These are phyloP conservation scores for Phlegmacium glaucopus DNA, from an alignment of 768 basidiomycete genomes.

Conservation along the genomic window DNA sequence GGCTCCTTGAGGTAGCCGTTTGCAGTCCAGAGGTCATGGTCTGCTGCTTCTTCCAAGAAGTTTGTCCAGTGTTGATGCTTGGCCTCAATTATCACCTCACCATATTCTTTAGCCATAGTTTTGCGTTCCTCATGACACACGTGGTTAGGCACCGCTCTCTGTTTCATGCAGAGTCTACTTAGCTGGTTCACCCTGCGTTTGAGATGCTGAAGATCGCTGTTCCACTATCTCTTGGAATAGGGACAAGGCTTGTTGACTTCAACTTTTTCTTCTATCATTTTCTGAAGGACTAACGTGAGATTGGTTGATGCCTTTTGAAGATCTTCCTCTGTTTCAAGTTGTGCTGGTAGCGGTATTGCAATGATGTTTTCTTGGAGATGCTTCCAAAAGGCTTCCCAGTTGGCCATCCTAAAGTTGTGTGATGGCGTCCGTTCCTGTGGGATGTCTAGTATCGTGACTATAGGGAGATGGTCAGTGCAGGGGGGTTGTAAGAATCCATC, in stretches of 20 bases:
- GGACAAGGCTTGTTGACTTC: neutral
- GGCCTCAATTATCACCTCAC: slow-evolving; percentile 9
- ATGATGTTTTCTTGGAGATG: neutral
- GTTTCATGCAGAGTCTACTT: neutral
- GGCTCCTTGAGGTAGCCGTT: slow-evolving; percentile 17
- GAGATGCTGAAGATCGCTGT: slow-evolving; percentile 18
- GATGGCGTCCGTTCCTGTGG: neutral
- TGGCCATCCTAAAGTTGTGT: slow-evolving; percentile 23
- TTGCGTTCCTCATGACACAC: slow-evolving; percentile 15
- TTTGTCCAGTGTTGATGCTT: slow-evolving; percentile 25
- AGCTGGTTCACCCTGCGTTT: slow-evolving; percentile 12
- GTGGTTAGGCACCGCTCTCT: slow-evolving; percentile 14
- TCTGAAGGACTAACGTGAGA: neutral
- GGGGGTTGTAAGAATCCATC: slow-evolving; percentile 10
- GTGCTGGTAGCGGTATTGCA: neutral
- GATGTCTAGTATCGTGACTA: slow-evolving; percentile 27
- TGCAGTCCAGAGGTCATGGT: slow-evolving; percentile 18
- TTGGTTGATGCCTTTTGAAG: slow-evolving; percentile 1
- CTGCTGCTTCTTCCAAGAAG: slow-evolving; percentile 20
- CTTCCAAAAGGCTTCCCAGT: slow-evolving; percentile 26
- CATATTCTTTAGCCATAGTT: too few relatives aligned
- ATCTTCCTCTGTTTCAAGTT: neutral
- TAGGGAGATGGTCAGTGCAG: slow-evolving; percentile 39
- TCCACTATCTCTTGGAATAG: slow-evolving; percentile 21
- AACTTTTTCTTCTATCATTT: slow-evolving; percentile 5